A percentile compares a stretch with the other conserved stretches of the same genome.
phyloP scores from a whole-genome alignment of 768 basidiomycete species.

The Agaricus blazei region DNA sequence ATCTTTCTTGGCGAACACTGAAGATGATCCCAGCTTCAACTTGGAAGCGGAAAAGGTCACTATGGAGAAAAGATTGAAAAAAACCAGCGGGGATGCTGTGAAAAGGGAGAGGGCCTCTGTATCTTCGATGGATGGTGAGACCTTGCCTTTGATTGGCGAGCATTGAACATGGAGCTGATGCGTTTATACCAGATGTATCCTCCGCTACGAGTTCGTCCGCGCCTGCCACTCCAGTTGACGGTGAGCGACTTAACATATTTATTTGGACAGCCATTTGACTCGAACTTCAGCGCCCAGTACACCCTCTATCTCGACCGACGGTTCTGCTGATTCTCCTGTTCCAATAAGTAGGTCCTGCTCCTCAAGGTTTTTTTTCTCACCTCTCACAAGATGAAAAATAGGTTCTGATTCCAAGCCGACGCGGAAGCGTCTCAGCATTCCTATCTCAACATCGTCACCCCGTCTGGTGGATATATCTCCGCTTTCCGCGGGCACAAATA shows the following conservation, averaged over 20 bases:
- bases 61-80: constrained; percentile 4
- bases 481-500: background rate
- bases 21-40: constrained; percentile 38
- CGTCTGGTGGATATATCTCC: constrained; percentile 6
- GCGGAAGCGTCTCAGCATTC: constrained; percentile 9
- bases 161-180: background rate
- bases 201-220: constrained; percentile 5
- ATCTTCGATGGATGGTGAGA: background rate
- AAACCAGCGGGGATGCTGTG: background rate
- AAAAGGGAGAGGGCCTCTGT: background rate
- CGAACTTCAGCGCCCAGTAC: background rate
- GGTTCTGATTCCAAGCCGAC: background rate
- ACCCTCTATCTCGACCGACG: background rate
- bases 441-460: constrained; percentile 6
- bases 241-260: background rate
- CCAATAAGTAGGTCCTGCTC: background rate
- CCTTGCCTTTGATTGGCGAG: background rate
- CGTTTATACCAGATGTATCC: background rate
- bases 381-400: background rate
- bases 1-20: constrained; percentile 28
- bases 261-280: background rate
- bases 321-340: background rate
- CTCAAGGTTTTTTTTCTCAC: background rate
- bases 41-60: constrained; percentile 14
- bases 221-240: constrained; percentile 2